Conservation (phyloP, 495 filamentous ascomycete species). For the Annulohypoxylon nitens region DNA sequence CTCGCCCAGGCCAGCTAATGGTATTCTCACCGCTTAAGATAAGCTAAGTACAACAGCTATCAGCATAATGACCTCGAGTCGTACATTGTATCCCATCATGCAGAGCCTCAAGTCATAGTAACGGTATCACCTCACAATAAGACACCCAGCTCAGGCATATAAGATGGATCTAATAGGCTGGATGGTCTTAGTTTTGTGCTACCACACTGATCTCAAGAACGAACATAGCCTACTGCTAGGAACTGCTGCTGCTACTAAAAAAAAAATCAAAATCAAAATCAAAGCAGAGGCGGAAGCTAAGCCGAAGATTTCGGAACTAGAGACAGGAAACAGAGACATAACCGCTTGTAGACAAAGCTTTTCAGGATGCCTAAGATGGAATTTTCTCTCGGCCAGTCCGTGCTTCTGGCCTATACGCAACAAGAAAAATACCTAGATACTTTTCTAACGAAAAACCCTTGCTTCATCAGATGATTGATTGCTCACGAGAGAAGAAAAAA, state of each 20-base stretch:
- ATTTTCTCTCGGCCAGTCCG: slow-evolving; percentile 36
- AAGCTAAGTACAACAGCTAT: slow-evolving; percentile 4
- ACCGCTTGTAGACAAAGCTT: slow-evolving; percentile 15
- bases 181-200: slow-evolving; percentile 3
- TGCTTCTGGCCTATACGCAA: slow-evolving; percentile 1
- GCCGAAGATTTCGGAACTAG: background rate
- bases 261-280: background rate
- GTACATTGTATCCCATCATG: slow-evolving; percentile 14
- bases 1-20: background rate
- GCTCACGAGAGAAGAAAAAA: slow-evolving; percentile 25
- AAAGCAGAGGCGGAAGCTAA: slow-evolving; percentile 7
- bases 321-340: slow-evolving; percentile 7
- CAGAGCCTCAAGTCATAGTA: slow-evolving; percentile 38
- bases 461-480: slow-evolving; percentile 30
- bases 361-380: slow-evolving; percentile 22
- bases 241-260: too few relatives aligned
- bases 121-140: slow-evolving; percentile 16
- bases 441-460: background rate
- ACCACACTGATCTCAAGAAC: slow-evolving; percentile 18
- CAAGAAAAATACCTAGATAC: slow-evolving; percentile 24
- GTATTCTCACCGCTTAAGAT: slow-evolving; percentile 10
- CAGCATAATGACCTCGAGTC: background rate
- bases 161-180: slow-evolving; percentile 19
- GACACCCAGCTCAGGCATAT: slow-evolving; percentile 19
- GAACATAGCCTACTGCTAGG: slow-evolving; percentile 19